Conservation (phyloP, 371 early-diverging fungal genomes). For the Saksenaea vasiformis region DNA sequence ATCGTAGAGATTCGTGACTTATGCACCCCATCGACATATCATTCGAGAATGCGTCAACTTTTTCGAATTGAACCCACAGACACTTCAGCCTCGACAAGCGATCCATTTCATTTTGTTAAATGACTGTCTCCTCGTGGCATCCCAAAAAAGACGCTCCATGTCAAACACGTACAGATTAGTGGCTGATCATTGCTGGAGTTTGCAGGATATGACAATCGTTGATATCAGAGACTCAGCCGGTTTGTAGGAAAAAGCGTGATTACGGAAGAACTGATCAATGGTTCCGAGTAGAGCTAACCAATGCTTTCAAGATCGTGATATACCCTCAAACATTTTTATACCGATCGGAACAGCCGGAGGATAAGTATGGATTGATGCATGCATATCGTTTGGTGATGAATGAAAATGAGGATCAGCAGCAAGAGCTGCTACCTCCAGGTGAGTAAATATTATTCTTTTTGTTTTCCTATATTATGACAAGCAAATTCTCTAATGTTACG, state of each 20-base stretch:
- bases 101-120: slow-evolving; percentile 81
- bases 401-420: slow-evolving; percentile 55
- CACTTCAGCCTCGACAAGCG: slow-evolving; percentile 71
- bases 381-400: slow-evolving; percentile 70
- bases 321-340: slow-evolving; percentile 77
- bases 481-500: background rate
- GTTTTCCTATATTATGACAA: background rate
- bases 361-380: slow-evolving; percentile 71
- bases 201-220: slow-evolving; percentile 75
- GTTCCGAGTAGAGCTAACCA: slow-evolving; percentile 31
- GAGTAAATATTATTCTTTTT: background rate
- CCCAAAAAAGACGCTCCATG: slow-evolving; percentile 73
- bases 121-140: slow-evolving; percentile 79
- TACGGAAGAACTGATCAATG: background rate
- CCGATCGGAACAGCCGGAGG: slow-evolving; percentile 71
- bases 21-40: slow-evolving; percentile 73
- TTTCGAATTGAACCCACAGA: slow-evolving; percentile 77
- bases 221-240: slow-evolving; percentile 83
- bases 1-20: slow-evolving; percentile 71
- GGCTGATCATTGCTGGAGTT: slow-evolving; percentile 76
- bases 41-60: slow-evolving; percentile 78
- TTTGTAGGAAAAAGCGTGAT: slow-evolving; percentile 17
- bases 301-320: slow-evolving; percentile 72
- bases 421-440: slow-evolving; percentile 30
- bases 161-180: slow-evolving; percentile 70